These are phyloP conservation scores for Sporothrix curviconia DNA, from an alignment of 2,329 filamentous ascomycete species.

Conservation along the genomic window DNA sequence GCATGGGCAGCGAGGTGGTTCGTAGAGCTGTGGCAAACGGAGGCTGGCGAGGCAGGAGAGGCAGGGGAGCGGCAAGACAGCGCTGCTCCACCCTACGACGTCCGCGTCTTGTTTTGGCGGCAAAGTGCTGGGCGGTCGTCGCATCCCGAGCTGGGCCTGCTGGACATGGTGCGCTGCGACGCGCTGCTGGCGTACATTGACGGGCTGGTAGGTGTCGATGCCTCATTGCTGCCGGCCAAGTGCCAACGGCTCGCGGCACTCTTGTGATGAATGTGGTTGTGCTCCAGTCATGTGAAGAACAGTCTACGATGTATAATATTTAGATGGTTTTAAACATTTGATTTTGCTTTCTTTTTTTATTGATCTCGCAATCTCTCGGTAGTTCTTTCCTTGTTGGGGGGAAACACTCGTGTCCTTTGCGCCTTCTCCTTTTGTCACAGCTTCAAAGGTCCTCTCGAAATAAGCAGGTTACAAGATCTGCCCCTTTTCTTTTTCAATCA, in stretches of 20 bases:
- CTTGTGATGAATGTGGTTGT: background rate
- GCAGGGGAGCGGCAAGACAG: background rate
- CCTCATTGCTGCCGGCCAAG: constrained; percentile 27
- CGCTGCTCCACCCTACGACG: constrained; percentile 34
- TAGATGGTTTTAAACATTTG: no score
- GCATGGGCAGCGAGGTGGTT: constrained; percentile 75
- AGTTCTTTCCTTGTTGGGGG: no score
- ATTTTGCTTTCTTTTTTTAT: no score
- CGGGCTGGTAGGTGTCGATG: constrained; percentile 54
- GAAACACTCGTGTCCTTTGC: no score
- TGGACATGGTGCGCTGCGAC: constrained; percentile 65
- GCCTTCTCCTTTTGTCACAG: no score
- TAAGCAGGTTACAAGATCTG: no score
- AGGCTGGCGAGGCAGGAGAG: constrained; percentile 12
- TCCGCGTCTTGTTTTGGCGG: constrained; percentile 61
- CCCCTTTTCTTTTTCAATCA: no score
- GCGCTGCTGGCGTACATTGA: constrained; percentile 64
- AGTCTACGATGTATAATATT: no score
- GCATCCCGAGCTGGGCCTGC: constrained; percentile 57
- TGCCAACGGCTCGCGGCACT: constrained; percentile 18
- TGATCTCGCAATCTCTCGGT: no score
- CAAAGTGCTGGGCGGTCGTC: no score
- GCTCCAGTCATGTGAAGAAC: no score
- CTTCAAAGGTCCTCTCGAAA: no score
- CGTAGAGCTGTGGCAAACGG: constrained; percentile 61